Base-by-base conservation (phyloP, 202 grass and related monocot genomes). In the Eragrostis tef region DNA sequence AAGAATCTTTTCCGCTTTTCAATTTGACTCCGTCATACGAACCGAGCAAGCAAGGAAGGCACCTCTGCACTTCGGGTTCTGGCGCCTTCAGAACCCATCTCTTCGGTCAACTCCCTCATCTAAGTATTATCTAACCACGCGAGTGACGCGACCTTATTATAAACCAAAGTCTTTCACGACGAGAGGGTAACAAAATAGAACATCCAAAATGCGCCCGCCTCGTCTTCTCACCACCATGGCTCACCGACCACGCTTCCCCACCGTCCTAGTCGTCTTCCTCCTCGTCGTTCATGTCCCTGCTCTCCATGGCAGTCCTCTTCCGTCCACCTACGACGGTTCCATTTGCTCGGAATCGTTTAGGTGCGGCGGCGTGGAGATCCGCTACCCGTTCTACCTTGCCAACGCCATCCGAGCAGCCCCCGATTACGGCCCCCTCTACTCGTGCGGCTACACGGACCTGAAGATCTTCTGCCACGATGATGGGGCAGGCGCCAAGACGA, bases 381-480 rank as follows among this genome's bases (percentile, higher is more conserved):
- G 0, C 0, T 88, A 91, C 6, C 88, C 91, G 0, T 88, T 93
- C 79, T 80, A 46, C 39, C 68, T 70, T 0, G 53, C 77, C 21
- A 16, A 50, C 19, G 0, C 0, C 0, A 24, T 0, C 19, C 0
- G 0, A 7, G 0, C 9, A 0, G 8, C 0, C 6, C 0, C 42
- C 0, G 12, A 7, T 27, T 0, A 58, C 31, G 0, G 0, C 4
- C 3, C 1, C 2, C 0, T 6, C 24, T 78, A 19, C 25, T 52
- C 76, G 6, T 91, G 89, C 49, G 91, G 94, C 57, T 84, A 91
- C 81, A 86, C 82, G 16, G 82, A 78, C 15, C 60, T 91, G 48
- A 42, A 17, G 5, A 67, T 93, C 69, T 25, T 5, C 19, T 93
- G 94, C 41, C 17, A 29, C 22, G 0, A 0, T 11, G 34, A 48